These are phyloP conservation scores for Fusarium goolgardi DNA, from an alignment of 2,329 filamentous ascomycete species.

Conservation along the genomic window DNA sequence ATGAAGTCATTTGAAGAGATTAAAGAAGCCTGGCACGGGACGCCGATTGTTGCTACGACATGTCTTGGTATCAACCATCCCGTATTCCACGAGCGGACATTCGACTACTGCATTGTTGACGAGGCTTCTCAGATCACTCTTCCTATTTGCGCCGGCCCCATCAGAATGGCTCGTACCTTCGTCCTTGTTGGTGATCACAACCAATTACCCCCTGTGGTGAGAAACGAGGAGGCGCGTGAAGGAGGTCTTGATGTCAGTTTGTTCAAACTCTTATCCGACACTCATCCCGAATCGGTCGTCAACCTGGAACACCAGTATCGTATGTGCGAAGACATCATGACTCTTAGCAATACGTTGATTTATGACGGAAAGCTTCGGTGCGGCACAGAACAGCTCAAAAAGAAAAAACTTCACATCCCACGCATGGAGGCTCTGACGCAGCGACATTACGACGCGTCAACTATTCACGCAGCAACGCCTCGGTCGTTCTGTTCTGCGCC, in stretches of 20 bases:
- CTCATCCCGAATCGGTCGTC: slow-evolving; percentile 86
- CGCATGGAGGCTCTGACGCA: slow-evolving; percentile 69
- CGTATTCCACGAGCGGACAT: slow-evolving; percentile 87
- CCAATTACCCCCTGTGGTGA: slow-evolving; percentile 92
- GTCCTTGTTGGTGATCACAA: slow-evolving; percentile 97
- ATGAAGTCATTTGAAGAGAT: slow-evolving; percentile 86
- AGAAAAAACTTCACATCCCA: slow-evolving; percentile 74
- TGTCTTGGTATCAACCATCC: slow-evolving; percentile 92
- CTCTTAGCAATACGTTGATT: slow-evolving; percentile 90
- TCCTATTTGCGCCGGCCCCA: slow-evolving; percentile 92
- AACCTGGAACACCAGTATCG: slow-evolving; percentile 96
- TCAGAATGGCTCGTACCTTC: slow-evolving; percentile 91
- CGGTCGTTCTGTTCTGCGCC: slow-evolving; percentile 67
- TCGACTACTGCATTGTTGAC: slow-evolving; percentile 98
- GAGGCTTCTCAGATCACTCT: slow-evolving; percentile 98
- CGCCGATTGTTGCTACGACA: slow-evolving; percentile 91
- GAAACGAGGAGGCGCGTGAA: slow-evolving; percentile 86
- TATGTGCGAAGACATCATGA: slow-evolving; percentile 98
- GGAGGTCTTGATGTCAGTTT: slow-evolving; percentile 92
- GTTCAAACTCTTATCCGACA: slow-evolving; percentile 92
- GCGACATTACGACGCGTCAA: slow-evolving; percentile 67
- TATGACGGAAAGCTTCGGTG: slow-evolving; percentile 93
- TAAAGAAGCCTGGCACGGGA: slow-evolving; percentile 83
- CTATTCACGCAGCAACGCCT: slow-evolving; percentile 56
- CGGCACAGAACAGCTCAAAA: slow-evolving; percentile 80